A percentile compares a stretch with the other conserved stretches of the same genome.
Evolutionary conservation across 139 green algal species (phyloP).

Genomic region (Helicosporidium sp.): DNA sequence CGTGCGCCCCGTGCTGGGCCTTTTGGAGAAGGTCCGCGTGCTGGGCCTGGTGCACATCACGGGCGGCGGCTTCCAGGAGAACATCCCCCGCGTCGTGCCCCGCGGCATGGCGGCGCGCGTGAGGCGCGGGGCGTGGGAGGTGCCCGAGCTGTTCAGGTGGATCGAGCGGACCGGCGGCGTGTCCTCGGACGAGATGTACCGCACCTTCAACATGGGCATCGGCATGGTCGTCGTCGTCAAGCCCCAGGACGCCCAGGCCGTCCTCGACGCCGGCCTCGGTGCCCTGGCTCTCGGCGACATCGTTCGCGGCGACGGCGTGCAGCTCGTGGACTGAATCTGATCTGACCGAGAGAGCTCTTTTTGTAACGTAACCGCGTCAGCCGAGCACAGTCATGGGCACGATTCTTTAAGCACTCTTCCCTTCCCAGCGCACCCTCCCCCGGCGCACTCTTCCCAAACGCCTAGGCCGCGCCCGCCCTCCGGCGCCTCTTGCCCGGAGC

Average conservation of each 20-base stretch:
- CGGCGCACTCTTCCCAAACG: too few relatives aligned
- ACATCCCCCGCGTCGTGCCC: conserved; percentile 85
- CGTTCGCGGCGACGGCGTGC: conserved; percentile 7
- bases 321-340: background rate
- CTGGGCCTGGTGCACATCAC: conserved; percentile 90
- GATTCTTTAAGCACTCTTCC: too few relatives aligned
- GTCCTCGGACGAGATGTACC: conserved; percentile 70
- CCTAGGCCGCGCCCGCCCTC: too few relatives aligned
- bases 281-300: conserved; percentile 24
- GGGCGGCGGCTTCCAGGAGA: conserved; percentile 90
- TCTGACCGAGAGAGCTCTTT: background rate
- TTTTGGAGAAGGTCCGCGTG: conserved; percentile 37
- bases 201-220: conserved; percentile 96
- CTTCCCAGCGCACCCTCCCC: too few relatives aligned
- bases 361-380: too few relatives aligned
- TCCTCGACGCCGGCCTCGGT: conserved; percentile 8
- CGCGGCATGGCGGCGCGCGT: conserved; percentile 52
- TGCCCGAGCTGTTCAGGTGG: conserved; percentile 53
- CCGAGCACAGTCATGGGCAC: too few relatives aligned
- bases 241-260: conserved; percentile 21
- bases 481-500: too few relatives aligned
- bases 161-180: conserved; percentile 62
- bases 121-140: conserved; percentile 40
- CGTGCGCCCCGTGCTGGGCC: conserved; percentile 23
- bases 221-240: conserved; percentile 75